phyloP scores from a whole-genome alignment of 2,329 filamentous ascomycete species.

The Cordyceps militaris region DNA sequence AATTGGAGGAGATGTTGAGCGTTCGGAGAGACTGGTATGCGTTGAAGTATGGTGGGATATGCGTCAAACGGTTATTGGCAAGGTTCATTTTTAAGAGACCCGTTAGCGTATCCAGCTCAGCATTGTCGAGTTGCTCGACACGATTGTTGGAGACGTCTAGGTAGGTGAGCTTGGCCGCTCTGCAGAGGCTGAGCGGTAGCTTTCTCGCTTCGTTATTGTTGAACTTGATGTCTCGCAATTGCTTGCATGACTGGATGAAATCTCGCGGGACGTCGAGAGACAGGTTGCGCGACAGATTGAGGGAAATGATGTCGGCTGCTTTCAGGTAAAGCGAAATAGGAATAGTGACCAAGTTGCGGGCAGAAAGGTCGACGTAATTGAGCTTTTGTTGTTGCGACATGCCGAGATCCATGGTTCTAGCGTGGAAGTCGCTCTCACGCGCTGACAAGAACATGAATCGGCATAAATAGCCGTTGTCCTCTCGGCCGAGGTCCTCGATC shows the following conservation, averaged over 20 bases:
- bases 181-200: constrained; percentile 74
- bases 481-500: constrained; percentile 87
- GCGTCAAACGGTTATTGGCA: constrained; percentile 82
- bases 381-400: constrained; percentile 81
- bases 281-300: constrained; percentile 89
- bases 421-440: constrained; percentile 73
- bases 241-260: constrained; percentile 89
- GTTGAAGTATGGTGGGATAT: constrained; percentile 74
- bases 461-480: constrained; percentile 95
- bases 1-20: constrained; percentile 91
- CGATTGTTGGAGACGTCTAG: constrained; percentile 94
- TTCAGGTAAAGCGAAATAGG: constrained; percentile 91
- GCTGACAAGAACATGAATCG: constrained; percentile 92
- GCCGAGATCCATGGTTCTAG: constrained; percentile 64
- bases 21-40: constrained; percentile 72
- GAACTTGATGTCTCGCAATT: constrained; percentile 90
- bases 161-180: constrained; percentile 75
- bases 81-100: constrained; percentile 83
- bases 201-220: constrained; percentile 88
- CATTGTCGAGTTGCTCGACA: constrained; percentile 78
- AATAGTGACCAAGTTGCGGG: constrained; percentile 86
- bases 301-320: constrained; percentile 83
- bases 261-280: constrained; percentile 90
- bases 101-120: constrained; percentile 67
- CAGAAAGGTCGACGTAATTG: constrained; percentile 86